These are phyloP conservation scores for Nymphaea thermarum DNA, from an alignment of 164 flowering plant genomes.

Conservation along the genomic window DNA sequence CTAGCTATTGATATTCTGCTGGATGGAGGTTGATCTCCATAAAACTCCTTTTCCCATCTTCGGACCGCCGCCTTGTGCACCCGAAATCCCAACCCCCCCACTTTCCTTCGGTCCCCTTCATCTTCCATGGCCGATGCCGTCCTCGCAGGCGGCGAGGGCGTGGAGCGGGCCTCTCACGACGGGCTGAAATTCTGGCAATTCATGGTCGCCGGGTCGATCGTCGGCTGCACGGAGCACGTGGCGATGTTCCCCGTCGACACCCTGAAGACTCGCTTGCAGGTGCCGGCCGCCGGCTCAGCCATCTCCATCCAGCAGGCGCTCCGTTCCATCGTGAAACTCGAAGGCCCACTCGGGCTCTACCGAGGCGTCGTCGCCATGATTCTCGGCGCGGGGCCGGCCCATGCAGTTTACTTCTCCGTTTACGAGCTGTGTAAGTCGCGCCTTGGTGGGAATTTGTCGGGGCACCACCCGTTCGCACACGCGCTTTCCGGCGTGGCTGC, in stretches of 20 bases:
- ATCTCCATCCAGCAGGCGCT: conserved; percentile 23
- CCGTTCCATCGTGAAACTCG: conserved; percentile 25
- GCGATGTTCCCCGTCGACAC: conserved; percentile 58
- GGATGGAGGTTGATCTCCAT: too few relatives aligned
- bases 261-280: conserved; percentile 43
- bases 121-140: background rate
- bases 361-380: conserved; percentile 66
- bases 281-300: conserved; percentile 5
- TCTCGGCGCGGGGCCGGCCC: conserved; percentile 70
- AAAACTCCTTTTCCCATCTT: too few relatives aligned
- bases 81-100: background rate
- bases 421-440: conserved; percentile 37
- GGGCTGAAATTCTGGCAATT: conserved; percentile 47
- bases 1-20: too few relatives aligned
- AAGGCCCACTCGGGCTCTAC: conserved; percentile 39
- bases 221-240: conserved; percentile 43
- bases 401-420: conserved; percentile 66
- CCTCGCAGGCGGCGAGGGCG: background rate
- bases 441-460: conserved; percentile 18
- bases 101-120: background rate
- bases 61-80: background rate
- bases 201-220: conserved; percentile 52
- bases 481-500: conserved; percentile 51
- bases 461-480: conserved; percentile 26
- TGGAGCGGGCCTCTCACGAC: conserved; percentile 10